Conservation (phyloP, 1,284 basidiomycete species). For the Ceratobasidium sp. region DNA sequence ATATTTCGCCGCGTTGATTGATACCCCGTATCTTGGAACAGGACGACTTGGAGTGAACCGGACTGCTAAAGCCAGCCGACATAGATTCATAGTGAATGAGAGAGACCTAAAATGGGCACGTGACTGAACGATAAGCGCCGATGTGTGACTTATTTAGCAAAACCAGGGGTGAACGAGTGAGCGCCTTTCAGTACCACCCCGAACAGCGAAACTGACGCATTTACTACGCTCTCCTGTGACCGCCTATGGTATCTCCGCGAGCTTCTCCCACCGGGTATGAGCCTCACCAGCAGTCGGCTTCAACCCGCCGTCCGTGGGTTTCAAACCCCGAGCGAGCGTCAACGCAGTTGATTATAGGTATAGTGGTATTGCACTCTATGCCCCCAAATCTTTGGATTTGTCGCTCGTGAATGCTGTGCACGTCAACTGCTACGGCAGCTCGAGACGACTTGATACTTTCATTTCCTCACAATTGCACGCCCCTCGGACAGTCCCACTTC, state of each 20-base stretch:
- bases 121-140: not conserved
- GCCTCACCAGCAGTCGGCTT: not conserved
- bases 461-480: not conserved
- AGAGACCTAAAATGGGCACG: not conserved
- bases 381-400: not conserved
- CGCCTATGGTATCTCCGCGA: not conserved
- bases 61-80: constrained; percentile 4
- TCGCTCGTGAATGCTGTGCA: not conserved
- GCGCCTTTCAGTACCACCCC: not conserved
- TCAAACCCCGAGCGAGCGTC: not conserved
- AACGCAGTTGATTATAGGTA: not conserved
- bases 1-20: not conserved
- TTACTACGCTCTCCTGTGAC: not conserved
- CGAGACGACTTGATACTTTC: not conserved
- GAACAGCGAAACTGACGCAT: not conserved
- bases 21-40: too few species aligned
- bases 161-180: not conserved
- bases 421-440: constrained; percentile 8
- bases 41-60: not conserved
- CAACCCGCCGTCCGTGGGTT: not conserved
- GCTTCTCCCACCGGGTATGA: not conserved
- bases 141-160: not conserved
- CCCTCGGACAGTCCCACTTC: not conserved
- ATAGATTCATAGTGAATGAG: constrained; percentile 3
- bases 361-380: not conserved